phyloP scores from a whole-genome alignment of 345 rosid genomes.

The Odontarrhena argentea region DNA sequence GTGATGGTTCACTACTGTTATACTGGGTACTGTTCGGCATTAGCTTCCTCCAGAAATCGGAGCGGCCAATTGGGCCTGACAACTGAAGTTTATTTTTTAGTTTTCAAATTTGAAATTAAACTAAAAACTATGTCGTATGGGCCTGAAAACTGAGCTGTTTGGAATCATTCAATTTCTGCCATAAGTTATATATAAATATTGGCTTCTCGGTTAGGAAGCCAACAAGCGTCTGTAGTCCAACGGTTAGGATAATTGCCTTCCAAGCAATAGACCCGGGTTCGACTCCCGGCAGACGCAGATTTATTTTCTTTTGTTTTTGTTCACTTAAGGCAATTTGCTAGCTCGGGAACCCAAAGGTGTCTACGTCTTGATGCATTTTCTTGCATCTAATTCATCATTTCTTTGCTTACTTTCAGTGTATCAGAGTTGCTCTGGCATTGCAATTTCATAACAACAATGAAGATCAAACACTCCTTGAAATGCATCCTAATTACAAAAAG shows the following conservation, averaged over 20 bases:
- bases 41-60: not conserved
- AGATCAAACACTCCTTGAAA: not conserved
- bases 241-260: slow-evolving; percentile 94
- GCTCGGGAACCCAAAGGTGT: slow-evolving; percentile 64
- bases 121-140: too few species aligned
- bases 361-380: slow-evolving; percentile 64
- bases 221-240: slow-evolving; percentile 71
- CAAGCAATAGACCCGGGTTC: slow-evolving; percentile 90
- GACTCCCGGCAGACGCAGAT: slow-evolving; percentile 77
- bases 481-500: not conserved
- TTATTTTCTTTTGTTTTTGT: slow-evolving; percentile 38
- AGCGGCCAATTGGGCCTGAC: too few species aligned
- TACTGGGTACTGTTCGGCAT: not conserved
- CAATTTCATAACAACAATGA: not conserved
- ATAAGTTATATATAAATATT: not conserved
- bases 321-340: slow-evolving; percentile 57
- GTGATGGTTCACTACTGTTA: too few species aligned
- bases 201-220: fast-evolving
- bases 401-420: slow-evolving; percentile 59
- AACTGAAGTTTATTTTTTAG: too few species aligned
- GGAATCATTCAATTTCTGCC: too few species aligned
- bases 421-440: slow-evolving; percentile 62
- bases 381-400: slow-evolving; percentile 44
- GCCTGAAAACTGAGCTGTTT: too few species aligned
- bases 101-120: too few species aligned